Evolutionary conservation across 2,329 filamentous ascomycete genomes (phyloP), one percentile per base, ranked within the genome.

Genomic region (Didymella sp.): DNA sequence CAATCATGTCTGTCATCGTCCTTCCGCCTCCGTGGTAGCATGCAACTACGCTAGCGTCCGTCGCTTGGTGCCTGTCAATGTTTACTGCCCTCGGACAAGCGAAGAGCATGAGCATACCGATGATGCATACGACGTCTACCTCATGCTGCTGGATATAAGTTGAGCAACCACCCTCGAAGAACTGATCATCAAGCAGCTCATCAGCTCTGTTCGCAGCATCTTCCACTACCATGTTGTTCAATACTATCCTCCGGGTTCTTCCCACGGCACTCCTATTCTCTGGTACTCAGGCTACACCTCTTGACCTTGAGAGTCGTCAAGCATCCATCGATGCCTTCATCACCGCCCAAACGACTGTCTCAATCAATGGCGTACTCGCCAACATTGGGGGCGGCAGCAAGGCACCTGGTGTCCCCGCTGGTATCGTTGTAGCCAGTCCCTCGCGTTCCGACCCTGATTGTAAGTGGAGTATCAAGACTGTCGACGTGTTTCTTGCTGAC

Each of bases 361-460:
- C 84, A 7, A 74, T 84, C 22, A 76, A 84, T 61, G 81, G 82
- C 24, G 76, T 82, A 13, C 70, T 86, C 38, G 79, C 81, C 66
- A 87, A 87, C 64, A 84, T 86, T 53, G 84, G 82, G 0, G 68
- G 77, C 68, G 84, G 84, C 17, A 76, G 76, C 6, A 77, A 79
- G 51, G 82, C 78, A 9, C 61, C 71, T 13, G 82, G 82, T 40
- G 82, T 81, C 4, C 72, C 72, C 22, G 69, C 81, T 2, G 84
- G 84, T 27, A 76, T 84, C 50, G 78, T 86, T 3, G 74, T 86
- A 56, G 84, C 84, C 4, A 85, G 82, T 64, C 84, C 84, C 17
- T 84, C 81, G 8, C 83, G 77, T n/a, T 70, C 62, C 3, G 73
- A 82, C 63, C 84, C 84, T 1, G 75, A 85, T 63, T 87, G 83